Evolutionary conservation across 2,329 filamentous ascomycete genomes (phyloP).

Genomic region (Colletotrichum tropicale): DNA sequence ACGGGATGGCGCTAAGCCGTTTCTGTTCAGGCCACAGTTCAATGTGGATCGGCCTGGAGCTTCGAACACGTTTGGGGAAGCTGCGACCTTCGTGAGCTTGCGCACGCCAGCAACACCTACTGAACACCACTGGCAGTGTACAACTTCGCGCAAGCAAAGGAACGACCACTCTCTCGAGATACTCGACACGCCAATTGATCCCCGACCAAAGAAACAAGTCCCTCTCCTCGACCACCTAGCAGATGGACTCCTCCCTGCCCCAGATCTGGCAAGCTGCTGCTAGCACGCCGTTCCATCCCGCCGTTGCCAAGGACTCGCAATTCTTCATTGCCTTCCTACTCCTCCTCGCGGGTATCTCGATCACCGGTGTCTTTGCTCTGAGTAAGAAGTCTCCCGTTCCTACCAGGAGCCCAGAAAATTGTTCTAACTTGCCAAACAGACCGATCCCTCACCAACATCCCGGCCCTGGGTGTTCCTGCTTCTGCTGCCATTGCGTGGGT

Average conservation of each 20-base stretch:
- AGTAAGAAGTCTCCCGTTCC: constrained; percentile 61
- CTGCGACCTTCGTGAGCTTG: constrained; percentile 5
- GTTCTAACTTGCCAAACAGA: constrained; percentile 58
- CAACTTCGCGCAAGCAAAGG: not conserved
- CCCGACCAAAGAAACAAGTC: not conserved
- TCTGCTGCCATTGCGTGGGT: constrained; percentile 89
- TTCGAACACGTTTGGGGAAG: constrained; percentile 23
- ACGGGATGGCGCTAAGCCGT: constrained; percentile 32
- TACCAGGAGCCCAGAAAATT: not conserved
- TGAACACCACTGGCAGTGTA: not conserved
- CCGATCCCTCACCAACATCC: constrained; percentile 78
- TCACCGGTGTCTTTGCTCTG: constrained; percentile 82
- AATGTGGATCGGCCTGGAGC: constrained; percentile 26
- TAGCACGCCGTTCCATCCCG: constrained; percentile 81
- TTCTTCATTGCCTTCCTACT: constrained; percentile 82
- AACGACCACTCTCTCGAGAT: not conserved
- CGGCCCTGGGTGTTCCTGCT: constrained; percentile 81
- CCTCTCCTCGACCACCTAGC: not conserved
- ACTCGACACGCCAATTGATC: not conserved
- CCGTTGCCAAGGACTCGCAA: constrained; percentile 81
- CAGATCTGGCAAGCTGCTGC: constrained; percentile 94
- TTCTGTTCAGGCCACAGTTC: constrained; percentile 38
- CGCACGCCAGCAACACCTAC: not conserved
- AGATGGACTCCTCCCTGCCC: constrained; percentile 81
- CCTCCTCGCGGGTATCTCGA: constrained; percentile 71